phyloP scores from a whole-genome alignment of 352 stramenopile genomes.

The Globisporangium iwayamae region DNA sequence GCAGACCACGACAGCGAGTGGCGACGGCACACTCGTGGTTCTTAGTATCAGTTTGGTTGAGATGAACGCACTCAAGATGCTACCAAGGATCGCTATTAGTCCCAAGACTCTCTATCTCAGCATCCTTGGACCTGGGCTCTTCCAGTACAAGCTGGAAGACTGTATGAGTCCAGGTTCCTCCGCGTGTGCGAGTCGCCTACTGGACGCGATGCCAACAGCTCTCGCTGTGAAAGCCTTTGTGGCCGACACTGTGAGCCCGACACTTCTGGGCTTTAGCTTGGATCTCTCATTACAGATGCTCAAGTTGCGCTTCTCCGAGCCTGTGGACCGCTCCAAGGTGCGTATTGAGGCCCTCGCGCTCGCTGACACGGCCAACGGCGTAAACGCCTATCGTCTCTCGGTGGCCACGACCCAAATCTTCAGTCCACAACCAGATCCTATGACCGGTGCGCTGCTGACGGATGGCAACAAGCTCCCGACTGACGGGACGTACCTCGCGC shows the following conservation, averaged over 20 bases:
- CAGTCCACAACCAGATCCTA: constrained; percentile 38
- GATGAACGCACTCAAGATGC: constrained; percentile 46
- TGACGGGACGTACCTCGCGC: constrained; percentile 59
- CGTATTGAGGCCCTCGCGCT: constrained; percentile 37
- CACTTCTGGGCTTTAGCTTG: constrained; percentile 52
- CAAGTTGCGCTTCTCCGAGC: constrained; percentile 69
- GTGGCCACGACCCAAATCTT: constrained; percentile 36
- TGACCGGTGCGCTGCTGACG: constrained; percentile 37
- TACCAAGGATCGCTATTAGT: constrained; percentile 27
- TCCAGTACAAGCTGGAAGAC: constrained; percentile 44
- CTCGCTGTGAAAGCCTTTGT: constrained; percentile 39
- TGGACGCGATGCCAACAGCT: constrained; percentile 19
- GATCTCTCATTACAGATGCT: constrained; percentile 50
- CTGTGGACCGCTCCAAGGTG: constrained; percentile 38
- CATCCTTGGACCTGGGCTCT: constrained; percentile 21
- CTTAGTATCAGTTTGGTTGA: constrained; percentile 36
- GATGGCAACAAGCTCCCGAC: constrained; percentile 47
- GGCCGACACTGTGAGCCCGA: constrained; percentile 36
- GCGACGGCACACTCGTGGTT: constrained; percentile 36
- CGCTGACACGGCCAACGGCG: constrained; percentile 30
- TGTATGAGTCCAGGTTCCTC: constrained; percentile 31
- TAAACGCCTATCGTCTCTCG: constrained; percentile 39
- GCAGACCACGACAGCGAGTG: constrained; percentile 39
- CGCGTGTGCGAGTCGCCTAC: constrained; percentile 27
- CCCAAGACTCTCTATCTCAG: constrained; percentile 30